Conservation (phyloP, 1,139 yeast genomes). For the Saccharomyces hybrid region DNA sequence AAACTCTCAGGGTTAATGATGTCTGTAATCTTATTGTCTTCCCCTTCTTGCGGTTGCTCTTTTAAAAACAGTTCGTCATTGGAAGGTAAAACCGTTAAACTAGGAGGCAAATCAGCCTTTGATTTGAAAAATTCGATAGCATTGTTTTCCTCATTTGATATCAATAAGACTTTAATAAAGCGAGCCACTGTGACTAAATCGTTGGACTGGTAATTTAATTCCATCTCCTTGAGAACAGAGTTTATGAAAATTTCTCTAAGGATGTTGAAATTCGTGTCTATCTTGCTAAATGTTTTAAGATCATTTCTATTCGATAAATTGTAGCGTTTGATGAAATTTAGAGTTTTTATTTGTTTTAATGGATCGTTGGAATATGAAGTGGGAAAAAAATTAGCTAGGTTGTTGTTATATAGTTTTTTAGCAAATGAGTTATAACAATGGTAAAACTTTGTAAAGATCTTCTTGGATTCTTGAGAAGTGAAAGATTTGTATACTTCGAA, state of each 20-base stretch:
- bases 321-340: conserved; percentile 18
- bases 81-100: conserved; percentile 23
- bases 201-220: conserved; percentile 46
- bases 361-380: conserved; percentile 23
- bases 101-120: conserved; percentile 37
- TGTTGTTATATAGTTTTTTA: conserved; percentile 19
- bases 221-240: conserved; percentile 66
- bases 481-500: conserved; percentile 23
- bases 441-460: conserved; percentile 14
- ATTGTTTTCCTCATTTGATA: conserved; percentile 36
- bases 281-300: conserved; percentile 13
- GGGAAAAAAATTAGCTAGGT: conserved; percentile 24
- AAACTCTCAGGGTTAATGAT: background rate
- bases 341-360: conserved; percentile 21
- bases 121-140: conserved; percentile 43
- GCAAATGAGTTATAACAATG: conserved; percentile 19
- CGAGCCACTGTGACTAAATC: conserved; percentile 39
- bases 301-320: conserved; percentile 20
- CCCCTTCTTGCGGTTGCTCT: background rate
- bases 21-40: background rate
- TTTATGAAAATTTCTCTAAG: conserved; percentile 58
- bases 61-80: conserved; percentile 14
- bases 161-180: conserved; percentile 35
- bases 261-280: conserved; percentile 18
- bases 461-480: conserved; percentile 11